A percentile compares a stretch with the other conserved stretches of the same genome.
Evolutionary conservation across 169 alveolate species (phyloP).

Genomic region (Miamiensis avidus): DNA sequence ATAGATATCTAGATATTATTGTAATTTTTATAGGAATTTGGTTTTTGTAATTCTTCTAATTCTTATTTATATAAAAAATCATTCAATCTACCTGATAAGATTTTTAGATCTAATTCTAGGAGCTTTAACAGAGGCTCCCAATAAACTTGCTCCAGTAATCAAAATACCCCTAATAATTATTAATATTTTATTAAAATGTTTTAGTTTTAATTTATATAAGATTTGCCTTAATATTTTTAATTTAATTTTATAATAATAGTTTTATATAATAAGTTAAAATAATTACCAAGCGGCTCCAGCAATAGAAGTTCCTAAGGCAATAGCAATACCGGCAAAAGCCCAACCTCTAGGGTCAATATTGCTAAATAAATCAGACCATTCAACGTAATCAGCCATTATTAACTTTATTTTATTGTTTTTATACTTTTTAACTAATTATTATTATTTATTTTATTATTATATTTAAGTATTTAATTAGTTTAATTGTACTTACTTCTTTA

Average conservation of each 20-base stretch:
- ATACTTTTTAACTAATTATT: conserved; percentile 1
- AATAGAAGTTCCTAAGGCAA: conserved; percentile 92
- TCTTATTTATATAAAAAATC: neutral
- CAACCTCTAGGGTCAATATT: conserved; percentile 67
- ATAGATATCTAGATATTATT: neutral
- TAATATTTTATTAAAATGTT: neutral
- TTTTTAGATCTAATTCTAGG: conserved; percentile 99
- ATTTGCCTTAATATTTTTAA: neutral
- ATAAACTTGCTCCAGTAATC: conserved; percentile 96
- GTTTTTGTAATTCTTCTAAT: neutral
- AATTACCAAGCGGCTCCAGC: conserved; percentile 96
- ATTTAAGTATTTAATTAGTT: neutral
- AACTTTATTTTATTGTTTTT: conserved; percentile 1
- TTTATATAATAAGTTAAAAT: conserved; percentile 1
- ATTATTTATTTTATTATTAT: conserved; percentile 1
- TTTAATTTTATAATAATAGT: neutral
- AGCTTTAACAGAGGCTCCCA: conserved; percentile 98
- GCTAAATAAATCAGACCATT: conserved; percentile 49
- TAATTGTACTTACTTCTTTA: neutral
- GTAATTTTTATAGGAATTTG: neutral
- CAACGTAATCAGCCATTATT: conserved; percentile 14
- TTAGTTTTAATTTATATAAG: neutral
- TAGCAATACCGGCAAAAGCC: conserved; percentile 93
- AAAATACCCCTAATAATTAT: conserved; percentile 93
- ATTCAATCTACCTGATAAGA: conserved; percentile 77